Evolutionary conservation across 139 green algal species (phyloP).

Genomic region (Haematococcus lacustris): DNA sequence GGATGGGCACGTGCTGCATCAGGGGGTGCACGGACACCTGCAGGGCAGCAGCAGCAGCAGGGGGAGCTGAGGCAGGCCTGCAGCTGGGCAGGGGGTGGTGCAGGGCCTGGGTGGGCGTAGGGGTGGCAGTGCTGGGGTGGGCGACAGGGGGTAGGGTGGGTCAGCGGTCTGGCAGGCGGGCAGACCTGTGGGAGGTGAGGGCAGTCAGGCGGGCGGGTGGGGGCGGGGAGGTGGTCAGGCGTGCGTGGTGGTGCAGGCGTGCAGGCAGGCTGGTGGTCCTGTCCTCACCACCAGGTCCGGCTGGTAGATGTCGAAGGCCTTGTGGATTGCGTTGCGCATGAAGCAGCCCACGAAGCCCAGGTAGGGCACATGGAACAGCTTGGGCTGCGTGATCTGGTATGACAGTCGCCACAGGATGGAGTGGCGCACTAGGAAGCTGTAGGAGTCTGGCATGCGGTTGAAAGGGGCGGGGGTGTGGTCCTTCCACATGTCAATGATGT

Average conservation of each 20-base stretch:
- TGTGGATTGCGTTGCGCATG: conserved; percentile 18
- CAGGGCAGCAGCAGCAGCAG: conserved; percentile 12
- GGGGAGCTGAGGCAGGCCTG: not conserved
- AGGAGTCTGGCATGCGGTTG: conserved; percentile 82
- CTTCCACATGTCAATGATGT: conserved; percentile 92
- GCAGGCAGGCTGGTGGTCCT: not conserved
- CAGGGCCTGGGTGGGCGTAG: too few relatives aligned
- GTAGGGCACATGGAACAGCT: conserved; percentile 65
- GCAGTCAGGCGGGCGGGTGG: too few relatives aligned
- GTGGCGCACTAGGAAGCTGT: conserved; percentile 89
- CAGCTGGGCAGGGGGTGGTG: not conserved
- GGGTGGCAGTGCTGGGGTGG: too few relatives aligned
- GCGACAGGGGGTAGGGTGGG: too few relatives aligned
- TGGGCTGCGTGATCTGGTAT: conserved; percentile 45
- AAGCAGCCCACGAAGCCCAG: conserved; percentile 34
- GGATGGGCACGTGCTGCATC: conserved; percentile 87
- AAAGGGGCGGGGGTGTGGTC: conserved; percentile 85
- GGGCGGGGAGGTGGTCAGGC: too few relatives aligned
- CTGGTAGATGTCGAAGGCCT: conserved; percentile 58
- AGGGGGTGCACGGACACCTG: conserved; percentile 95
- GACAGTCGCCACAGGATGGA: conserved; percentile 58
- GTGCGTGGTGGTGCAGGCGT: too few relatives aligned
- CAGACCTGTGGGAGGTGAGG: too few relatives aligned
- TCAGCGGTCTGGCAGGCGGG: too few relatives aligned
- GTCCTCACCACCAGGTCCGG: conserved; percentile 47